phyloP scores from a whole-genome alignment of 2,329 filamentous ascomycete genomes.

The Trichoderma atrobrunneum region DNA sequence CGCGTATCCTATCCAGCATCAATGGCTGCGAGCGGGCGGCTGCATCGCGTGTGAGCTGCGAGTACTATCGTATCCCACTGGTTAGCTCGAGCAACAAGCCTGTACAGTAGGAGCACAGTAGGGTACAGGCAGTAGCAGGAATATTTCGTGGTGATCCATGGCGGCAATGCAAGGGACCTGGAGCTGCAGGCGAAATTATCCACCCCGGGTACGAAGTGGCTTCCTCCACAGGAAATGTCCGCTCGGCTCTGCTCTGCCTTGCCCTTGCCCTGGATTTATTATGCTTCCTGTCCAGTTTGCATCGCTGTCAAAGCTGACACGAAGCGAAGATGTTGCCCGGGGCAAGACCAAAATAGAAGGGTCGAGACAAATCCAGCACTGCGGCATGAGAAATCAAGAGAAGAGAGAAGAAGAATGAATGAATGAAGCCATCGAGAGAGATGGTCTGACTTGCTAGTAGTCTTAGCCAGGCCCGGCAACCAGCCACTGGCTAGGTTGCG shows the following conservation, averaged over 20 bases:
- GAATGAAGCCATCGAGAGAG: background rate
- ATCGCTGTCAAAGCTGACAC: background rate
- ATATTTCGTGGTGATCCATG: background rate
- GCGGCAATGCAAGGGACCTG: background rate
- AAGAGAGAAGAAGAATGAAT: background rate
- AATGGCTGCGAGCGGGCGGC: background rate
- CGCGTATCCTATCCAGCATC: background rate
- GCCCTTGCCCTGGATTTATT: background rate
- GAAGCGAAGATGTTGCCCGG: background rate
- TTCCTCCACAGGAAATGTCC: background rate
- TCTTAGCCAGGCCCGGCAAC: background rate
- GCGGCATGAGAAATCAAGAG: background rate
- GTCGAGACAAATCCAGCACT: background rate
- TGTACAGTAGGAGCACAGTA: background rate
- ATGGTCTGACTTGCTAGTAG: background rate
- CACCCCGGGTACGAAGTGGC: conserved; percentile 5
- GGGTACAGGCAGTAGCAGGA: background rate
- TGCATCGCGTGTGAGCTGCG: background rate
- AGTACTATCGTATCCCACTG: background rate
- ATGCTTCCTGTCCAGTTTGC: background rate
- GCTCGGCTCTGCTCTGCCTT: background rate
- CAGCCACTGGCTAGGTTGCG: background rate
- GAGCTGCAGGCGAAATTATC: conserved; percentile 17
- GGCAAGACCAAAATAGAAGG: background rate
- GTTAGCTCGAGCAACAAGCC: background rate